Conservation (phyloP, 352 stramenopile genomes). For the Phytophthora rubi region DNA sequence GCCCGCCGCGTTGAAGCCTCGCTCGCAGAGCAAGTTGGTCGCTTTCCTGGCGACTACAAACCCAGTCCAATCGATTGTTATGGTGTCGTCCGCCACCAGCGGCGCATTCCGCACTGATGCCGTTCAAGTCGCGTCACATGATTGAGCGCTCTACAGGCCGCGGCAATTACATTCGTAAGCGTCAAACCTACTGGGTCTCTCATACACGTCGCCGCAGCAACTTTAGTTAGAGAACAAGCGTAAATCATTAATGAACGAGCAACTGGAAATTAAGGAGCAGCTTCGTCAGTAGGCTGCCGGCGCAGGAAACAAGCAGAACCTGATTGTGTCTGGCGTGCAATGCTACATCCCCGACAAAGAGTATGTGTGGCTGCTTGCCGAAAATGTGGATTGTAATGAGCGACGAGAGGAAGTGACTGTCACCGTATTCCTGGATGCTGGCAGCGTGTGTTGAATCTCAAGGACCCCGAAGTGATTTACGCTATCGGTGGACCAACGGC, state of each 20-base stretch:
- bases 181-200: constrained; percentile 73
- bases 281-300: constrained; percentile 63
- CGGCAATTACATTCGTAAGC: constrained; percentile 76
- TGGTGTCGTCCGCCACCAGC: constrained; percentile 13
- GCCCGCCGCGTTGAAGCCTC: constrained; percentile 40
- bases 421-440: constrained; percentile 68
- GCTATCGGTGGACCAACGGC: constrained; percentile 78
- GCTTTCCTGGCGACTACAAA: constrained; percentile 78
- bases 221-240: constrained; percentile 89
- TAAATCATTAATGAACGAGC: constrained; percentile 84
- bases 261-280: constrained; percentile 83
- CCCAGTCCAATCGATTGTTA: constrained; percentile 23
- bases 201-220: constrained; percentile 47
- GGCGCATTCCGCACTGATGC: constrained; percentile 7
- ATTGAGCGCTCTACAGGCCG: constrained; percentile 69
- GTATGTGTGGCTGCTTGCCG: constrained; percentile 83
- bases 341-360: constrained; percentile 91
- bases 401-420: constrained; percentile 84
- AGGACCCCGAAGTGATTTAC: constrained; percentile 85
- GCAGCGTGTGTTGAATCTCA: constrained; percentile 79
- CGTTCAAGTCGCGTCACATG: constrained; percentile 53
- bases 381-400: constrained; percentile 87
- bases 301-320: constrained; percentile 77
- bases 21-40: constrained; percentile 79
- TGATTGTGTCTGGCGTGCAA: constrained; percentile 88